These are phyloP conservation scores for Aspergillus unguis DNA, from an alignment of 2,329 filamentous ascomycete species.

Conservation along the genomic window DNA sequence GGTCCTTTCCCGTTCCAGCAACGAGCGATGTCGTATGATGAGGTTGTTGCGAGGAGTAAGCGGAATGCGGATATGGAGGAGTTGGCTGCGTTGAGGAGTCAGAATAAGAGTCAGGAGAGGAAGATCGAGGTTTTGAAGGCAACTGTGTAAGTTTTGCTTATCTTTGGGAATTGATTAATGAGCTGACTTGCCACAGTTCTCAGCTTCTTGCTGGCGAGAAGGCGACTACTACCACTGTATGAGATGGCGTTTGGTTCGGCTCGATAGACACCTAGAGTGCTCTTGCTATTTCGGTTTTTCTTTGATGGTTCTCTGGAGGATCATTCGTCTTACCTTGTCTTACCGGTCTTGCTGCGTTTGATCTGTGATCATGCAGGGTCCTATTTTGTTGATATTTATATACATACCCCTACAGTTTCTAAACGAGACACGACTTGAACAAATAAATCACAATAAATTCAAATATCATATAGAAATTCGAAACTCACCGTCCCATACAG, in stretches of 20 bases:
- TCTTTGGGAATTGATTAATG: not conserved
- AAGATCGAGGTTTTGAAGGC: not conserved
- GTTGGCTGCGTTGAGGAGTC: not conserved
- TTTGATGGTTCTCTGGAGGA: not conserved
- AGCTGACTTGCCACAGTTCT: not conserved
- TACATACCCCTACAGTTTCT: not conserved
- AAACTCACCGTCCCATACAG: no score
- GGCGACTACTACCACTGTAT: not conserved
- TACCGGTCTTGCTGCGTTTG: not conserved
- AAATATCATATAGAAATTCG: no score
- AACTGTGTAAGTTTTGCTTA: not conserved
- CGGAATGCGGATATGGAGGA: not conserved
- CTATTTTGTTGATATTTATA: not conserved
- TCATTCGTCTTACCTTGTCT: not conserved
- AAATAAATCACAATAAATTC: not conserved
- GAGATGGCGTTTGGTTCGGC: not conserved
- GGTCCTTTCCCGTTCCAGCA: slow-evolving; percentile 1
- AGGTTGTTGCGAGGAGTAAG: not conserved
- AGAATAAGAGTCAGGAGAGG: not conserved
- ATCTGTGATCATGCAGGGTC: not conserved
- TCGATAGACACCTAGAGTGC: not conserved
- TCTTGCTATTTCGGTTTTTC: no score
- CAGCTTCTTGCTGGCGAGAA: not conserved
- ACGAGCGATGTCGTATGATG: slow-evolving; percentile 1
- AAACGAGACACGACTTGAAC: not conserved